A percentile compares a stretch with the other conserved stretches of the same genome.
Evolutionary conservation across 306 rosid species (phyloP).

Genomic region (Quercus variabilis): DNA sequence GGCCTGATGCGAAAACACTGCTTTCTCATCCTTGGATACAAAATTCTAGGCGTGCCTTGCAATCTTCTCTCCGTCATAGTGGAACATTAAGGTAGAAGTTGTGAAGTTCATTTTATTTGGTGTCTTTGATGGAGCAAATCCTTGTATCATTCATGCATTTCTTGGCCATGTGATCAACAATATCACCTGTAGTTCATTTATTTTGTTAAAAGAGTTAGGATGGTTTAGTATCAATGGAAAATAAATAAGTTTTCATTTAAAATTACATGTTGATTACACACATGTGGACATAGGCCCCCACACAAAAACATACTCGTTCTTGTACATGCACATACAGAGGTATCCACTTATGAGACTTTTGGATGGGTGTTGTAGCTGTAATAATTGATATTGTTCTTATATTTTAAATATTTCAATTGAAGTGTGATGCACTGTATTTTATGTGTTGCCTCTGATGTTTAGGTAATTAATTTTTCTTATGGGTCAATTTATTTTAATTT

Average conservation of each 20-base stretch:
- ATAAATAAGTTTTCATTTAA: not conserved
- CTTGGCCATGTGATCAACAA: not conserved
- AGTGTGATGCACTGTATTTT: not conserved
- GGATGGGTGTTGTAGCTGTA: not conserved
- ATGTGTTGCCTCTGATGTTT: not conserved
- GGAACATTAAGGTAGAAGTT: conserved; percentile 70
- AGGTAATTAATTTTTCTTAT: not conserved
- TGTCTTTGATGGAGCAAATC: conserved; percentile 15
- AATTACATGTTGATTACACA: not conserved
- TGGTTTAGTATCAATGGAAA: not conserved
- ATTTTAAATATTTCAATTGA: not conserved
- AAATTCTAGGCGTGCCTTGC: conserved; percentile 78
- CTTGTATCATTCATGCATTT: not conserved
- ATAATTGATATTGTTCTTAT: not conserved
- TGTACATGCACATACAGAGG: not conserved
- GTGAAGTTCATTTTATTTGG: conserved; percentile 10
- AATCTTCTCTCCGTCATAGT: conserved; percentile 92
- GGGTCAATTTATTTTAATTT: not conserved
- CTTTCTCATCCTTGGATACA: conserved; percentile 96
- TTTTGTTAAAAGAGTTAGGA: not conserved
- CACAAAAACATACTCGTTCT: no score
- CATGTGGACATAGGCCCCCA: no score
- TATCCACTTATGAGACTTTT: not conserved
- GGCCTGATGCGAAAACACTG: conserved; percentile 96
- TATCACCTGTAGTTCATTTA: not conserved